Base-by-base conservation (phyloP, 2,329 filamentous ascomycete genomes). In the Penicillium sp. region DNA sequence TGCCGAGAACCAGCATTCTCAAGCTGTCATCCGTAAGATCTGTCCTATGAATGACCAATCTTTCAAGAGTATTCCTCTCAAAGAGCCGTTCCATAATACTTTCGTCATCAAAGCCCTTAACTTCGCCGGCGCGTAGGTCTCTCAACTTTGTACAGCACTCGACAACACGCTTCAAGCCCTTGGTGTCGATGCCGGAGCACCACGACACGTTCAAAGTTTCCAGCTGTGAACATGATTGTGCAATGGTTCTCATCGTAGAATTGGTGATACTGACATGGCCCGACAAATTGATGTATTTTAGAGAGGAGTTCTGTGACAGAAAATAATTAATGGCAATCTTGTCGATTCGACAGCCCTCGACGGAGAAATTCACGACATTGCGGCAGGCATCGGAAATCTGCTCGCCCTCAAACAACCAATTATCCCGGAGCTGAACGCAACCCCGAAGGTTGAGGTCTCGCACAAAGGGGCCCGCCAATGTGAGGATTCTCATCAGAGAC, bases 261-360 rank as follows among this genome's bases (percentile, higher is more conserved):
- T 96, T 96, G 28, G 87, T 91, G n/a, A 74, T 69, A 12, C 87
- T 86, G 1, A 84, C 78, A 60, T 97, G 80, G 0, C 91, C 92
- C 1, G 90, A 90, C 38, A 99, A 77, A 66, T 97, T 97, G 64
- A 97, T 81, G 65, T 91, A 86, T n/a, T 88, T 82, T 35, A 99
- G 81, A 53, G 84, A 84, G 55, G 82, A 81, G 69, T 97, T 97
- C 54, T 84, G 84, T 55, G 94, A 78, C 8, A 99, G 78, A 66
- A 84, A 89, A 71, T 90, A 89, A 56, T 97, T 81, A 0, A 92
- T 89, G 3, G 85, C 83, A 35, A 84, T 84, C 57, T 89, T 85
- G 64, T 96, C 89, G 61, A 96, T 94, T 45, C 87, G 85, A 68
- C 91, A 96, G 5, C 91, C 94, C 74, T 97, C 91, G 16, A 97